Conservation (phyloP, 179 eudicot species). For the Spinacia oleracea region DNA sequence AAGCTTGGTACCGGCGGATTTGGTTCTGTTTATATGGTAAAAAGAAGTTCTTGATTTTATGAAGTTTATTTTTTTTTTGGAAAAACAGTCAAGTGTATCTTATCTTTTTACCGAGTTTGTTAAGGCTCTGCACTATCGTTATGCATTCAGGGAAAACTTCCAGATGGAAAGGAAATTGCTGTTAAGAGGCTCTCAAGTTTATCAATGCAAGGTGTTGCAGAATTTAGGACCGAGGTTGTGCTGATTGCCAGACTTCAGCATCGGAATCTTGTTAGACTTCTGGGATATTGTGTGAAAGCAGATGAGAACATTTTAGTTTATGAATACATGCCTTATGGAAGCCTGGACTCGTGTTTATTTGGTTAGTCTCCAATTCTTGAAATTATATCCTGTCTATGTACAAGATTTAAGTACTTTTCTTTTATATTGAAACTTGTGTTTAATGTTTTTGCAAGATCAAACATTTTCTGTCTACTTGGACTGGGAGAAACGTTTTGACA, state of each 20-base stretch:
- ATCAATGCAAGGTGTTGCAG: constrained; percentile 30
- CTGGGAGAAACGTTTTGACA: constrained; percentile 32
- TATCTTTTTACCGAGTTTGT: background rate
- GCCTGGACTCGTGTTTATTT: constrained; percentile 31
- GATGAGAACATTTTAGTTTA: constrained; percentile 31
- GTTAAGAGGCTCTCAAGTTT: constrained; percentile 38
- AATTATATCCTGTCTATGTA: background rate
- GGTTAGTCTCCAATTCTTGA: constrained; percentile 21
- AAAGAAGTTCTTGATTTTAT: background rate
- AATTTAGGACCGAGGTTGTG: constrained; percentile 33
- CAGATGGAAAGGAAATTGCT: constrained; percentile 31
- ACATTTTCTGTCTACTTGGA: constrained; percentile 20
- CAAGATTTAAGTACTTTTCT: background rate
- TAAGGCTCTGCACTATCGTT: background rate
- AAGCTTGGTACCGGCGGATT: constrained; percentile 54
- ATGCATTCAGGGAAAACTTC: constrained; percentile 29
- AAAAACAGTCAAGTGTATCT: background rate
- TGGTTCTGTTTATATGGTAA: constrained; percentile 49
- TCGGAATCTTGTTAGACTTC: constrained; percentile 35
- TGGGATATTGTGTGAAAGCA: constrained; percentile 32
- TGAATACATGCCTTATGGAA: constrained; percentile 37
- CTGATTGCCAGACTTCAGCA: constrained; percentile 38
- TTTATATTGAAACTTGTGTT: background rate
- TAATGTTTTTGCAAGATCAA: constrained; percentile 16
- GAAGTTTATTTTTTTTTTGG: background rate